These are phyloP conservation scores for Pseudozyma pruni DNA, from an alignment of 1,284 basidiomycete species.

Conservation along the genomic window DNA sequence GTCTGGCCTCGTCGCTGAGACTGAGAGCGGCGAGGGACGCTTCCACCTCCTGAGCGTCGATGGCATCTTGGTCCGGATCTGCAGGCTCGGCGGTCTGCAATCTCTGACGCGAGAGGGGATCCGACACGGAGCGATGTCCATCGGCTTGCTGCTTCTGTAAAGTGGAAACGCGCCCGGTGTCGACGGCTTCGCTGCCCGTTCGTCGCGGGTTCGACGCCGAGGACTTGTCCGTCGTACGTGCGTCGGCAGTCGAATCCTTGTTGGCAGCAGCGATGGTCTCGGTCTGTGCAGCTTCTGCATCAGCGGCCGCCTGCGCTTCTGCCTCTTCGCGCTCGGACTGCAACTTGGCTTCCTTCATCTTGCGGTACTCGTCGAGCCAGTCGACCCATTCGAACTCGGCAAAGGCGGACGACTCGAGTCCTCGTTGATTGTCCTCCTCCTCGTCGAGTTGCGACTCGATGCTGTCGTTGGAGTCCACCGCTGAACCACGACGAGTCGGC, in stretches of 20 bases:
- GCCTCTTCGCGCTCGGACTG: conserved; percentile 67
- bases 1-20: conserved; percentile 13
- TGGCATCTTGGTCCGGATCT: conserved; percentile 26
- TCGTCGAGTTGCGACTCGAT: conserved; percentile 48
- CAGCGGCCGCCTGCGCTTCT: conserved; percentile 37
- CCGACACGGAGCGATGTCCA: conserved; percentile 45
- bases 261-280: neutral
- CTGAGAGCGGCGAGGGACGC: conserved; percentile 34
- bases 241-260: neutral
- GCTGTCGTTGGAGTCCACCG: conserved; percentile 47
- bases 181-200: conserved; percentile 33
- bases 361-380: conserved; percentile 73
- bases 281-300: conserved; percentile 1
- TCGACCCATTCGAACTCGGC: conserved; percentile 73
- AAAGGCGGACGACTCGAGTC: conserved; percentile 31
- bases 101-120: conserved; percentile 39
- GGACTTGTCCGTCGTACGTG: neutral
- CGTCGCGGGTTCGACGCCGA: conserved; percentile 14
- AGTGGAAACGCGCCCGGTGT: conserved; percentile 23
- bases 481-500: conserved; percentile 34
- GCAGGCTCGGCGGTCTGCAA: conserved; percentile 29
- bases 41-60: conserved; percentile 44
- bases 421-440: conserved; percentile 36
- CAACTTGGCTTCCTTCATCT: conserved; percentile 73
- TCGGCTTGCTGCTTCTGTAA: conserved; percentile 37